Conservation (phyloP, 2,329 filamentous ascomycete genomes). For the Talaromyces sp. region DNA sequence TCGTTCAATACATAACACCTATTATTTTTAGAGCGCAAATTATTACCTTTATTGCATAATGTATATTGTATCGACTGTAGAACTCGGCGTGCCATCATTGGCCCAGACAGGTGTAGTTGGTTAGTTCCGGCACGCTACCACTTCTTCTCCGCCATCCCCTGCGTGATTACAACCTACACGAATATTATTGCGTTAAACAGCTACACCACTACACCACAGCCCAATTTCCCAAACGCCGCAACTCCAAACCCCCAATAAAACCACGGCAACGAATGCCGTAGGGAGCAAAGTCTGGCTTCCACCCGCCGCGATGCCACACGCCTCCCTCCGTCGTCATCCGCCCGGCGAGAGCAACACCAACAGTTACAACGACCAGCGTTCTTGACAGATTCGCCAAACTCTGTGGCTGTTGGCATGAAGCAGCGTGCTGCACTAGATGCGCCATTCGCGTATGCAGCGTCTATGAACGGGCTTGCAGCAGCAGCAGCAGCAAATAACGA, state of each 20-base stretch:
- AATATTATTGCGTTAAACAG: neutral
- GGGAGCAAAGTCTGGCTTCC: conserved; percentile 33
- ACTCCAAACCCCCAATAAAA: neutral
- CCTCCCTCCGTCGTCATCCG: conserved; percentile 22
- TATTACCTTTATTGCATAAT: no score
- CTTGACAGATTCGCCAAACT: neutral
- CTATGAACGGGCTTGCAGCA: neutral
- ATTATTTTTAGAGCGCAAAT: no score
- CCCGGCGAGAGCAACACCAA: conserved; percentile 14
- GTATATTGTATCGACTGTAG: neutral
- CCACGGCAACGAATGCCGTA: conserved; percentile 29
- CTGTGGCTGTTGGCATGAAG: neutral
- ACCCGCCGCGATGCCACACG: conserved; percentile 33
- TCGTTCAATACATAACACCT: no score
- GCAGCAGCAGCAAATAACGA: neutral
- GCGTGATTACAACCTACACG: neutral
- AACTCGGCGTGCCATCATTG: neutral
- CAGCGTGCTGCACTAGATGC: neutral
- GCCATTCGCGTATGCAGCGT: neutral
- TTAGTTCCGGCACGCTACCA: neutral
- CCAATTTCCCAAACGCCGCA: neutral
- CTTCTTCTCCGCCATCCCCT: neutral
- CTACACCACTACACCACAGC: neutral
- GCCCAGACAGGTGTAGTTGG: neutral
- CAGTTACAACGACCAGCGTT: conserved; percentile 19